Percentiles rank a stretch among this genome's conserved stretches.
Conservation (phyloP, 257 asterid species). For the Jacaranda copaia region DNA sequence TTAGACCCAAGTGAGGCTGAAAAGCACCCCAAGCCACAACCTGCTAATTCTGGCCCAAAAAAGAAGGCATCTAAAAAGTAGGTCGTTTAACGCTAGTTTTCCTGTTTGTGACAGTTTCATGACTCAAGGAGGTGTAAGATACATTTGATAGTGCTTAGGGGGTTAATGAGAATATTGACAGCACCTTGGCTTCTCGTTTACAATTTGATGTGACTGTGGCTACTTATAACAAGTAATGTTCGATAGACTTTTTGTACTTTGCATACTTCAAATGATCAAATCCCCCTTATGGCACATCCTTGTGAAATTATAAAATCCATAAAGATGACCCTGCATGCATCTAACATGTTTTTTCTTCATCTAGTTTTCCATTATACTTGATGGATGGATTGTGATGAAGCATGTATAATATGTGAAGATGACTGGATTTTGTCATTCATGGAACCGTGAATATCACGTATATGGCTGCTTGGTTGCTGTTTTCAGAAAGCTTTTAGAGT, state of each 20-base stretch:
- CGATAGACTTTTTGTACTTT: neutral
- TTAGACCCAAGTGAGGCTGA: constrained; percentile 70
- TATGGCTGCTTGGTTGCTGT: neutral
- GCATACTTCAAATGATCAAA: neutral
- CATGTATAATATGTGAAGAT: neutral
- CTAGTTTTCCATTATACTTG: too few species aligned
- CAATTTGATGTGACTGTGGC: neutral
- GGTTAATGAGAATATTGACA: neutral
- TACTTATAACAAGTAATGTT: neutral
- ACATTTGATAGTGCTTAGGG: constrained; percentile 5
- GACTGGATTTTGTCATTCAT: too few species aligned
- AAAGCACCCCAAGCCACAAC: constrained; percentile 70
- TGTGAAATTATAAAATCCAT: neutral
- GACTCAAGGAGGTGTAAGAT: constrained; percentile 15
- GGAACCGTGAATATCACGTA: too few species aligned
- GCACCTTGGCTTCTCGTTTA: neutral
- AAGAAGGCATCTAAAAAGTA: constrained; percentile 71
- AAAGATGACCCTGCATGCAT: neutral
- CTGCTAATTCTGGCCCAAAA: constrained; percentile 47
- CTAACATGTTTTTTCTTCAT: neutral
- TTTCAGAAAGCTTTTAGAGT: too few species aligned
- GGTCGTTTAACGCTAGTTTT: constrained; percentile 19
- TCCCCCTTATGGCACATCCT: neutral
- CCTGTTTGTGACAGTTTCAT: neutral
- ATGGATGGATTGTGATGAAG: neutral